Evolutionary conservation across 305 asterid genomes (phyloP).

Genomic region (Coffea humblotiana): DNA sequence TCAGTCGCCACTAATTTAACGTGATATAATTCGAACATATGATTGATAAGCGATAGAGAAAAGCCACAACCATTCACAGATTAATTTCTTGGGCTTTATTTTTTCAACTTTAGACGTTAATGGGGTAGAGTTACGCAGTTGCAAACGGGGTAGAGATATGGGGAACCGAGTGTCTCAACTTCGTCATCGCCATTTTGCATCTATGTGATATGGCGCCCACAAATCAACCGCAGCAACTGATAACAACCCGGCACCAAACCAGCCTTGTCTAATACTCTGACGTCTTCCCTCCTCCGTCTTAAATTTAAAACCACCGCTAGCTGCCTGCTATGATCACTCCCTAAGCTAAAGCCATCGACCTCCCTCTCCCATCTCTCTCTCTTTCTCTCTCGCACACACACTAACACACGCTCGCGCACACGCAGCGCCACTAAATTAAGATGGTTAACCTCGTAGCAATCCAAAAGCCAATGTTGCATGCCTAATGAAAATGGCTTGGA

Average conservation of each 20-base stretch:
- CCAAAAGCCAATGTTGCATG: slow-evolving; percentile 62
- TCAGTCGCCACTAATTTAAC: not conserved
- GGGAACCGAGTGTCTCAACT: not conserved
- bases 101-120: not conserved
- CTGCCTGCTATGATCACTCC: not conserved
- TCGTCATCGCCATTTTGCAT: not conserved
- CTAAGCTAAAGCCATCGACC: not conserved
- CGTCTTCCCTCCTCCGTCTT: not conserved
- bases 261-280: not conserved
- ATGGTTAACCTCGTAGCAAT: slow-evolving; percentile 83
- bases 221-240: slow-evolving; percentile 24
- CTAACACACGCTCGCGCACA: not conserved
- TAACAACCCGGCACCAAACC: slow-evolving; percentile 44
- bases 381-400: not conserved
- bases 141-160: not conserved
- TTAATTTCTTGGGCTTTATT: no score
- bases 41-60: not conserved
- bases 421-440: not conserved
- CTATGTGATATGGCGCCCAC: slow-evolving; percentile 1
- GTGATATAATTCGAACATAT: not conserved
- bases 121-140: not conserved
- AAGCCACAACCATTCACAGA: no score
- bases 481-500: slow-evolving; percentile 76
- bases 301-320: slow-evolving; percentile 17
- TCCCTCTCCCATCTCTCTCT: not conserved